Evolutionary conservation across 331 rosid species (phyloP).

Genomic region (Pyracantha coccinea): DNA sequence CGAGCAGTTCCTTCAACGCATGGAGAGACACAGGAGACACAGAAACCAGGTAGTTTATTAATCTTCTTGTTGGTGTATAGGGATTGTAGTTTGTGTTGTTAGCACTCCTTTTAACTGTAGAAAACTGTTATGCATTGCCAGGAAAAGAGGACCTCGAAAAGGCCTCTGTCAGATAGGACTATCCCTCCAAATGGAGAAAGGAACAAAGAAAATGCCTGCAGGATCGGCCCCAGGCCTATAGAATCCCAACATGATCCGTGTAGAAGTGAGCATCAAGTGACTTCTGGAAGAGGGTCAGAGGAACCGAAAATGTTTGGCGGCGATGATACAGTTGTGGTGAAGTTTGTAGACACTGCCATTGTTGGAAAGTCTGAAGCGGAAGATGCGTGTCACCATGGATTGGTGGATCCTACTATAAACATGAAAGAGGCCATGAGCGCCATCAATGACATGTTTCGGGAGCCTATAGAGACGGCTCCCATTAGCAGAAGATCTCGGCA

Average conservation of each 20-base stretch:
- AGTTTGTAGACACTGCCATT: constrained; percentile 73
- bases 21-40: constrained; percentile 47
- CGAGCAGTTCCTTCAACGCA: constrained; percentile 75
- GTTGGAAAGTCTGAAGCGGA: constrained; percentile 75
- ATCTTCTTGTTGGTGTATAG: not conserved
- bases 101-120: constrained; percentile 15
- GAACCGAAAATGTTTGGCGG: constrained; percentile 31
- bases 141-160: constrained; percentile 37
- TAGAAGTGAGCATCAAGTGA: constrained; percentile 11
- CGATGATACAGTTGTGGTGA: constrained; percentile 61
- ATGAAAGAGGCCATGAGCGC: constrained; percentile 91
- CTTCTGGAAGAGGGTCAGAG: constrained; percentile 12
- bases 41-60: constrained; percentile 41
- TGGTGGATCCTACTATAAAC: constrained; percentile 89
- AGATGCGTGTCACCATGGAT: constrained; percentile 85
- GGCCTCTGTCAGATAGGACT: constrained; percentile 23
- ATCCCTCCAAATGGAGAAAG: constrained; percentile 21
- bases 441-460: constrained; percentile 79
- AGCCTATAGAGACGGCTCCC: constrained; percentile 54
- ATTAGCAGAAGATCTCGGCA: constrained; percentile 36
- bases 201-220: constrained; percentile 17
- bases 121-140: constrained; percentile 23
- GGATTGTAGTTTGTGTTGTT: constrained; percentile 1
- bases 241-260: constrained; percentile 13
- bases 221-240: constrained; percentile 13